Evolutionary conservation across 805 yeast genomes (phyloP).

Genomic region (Starmerella stigmatis): DNA sequence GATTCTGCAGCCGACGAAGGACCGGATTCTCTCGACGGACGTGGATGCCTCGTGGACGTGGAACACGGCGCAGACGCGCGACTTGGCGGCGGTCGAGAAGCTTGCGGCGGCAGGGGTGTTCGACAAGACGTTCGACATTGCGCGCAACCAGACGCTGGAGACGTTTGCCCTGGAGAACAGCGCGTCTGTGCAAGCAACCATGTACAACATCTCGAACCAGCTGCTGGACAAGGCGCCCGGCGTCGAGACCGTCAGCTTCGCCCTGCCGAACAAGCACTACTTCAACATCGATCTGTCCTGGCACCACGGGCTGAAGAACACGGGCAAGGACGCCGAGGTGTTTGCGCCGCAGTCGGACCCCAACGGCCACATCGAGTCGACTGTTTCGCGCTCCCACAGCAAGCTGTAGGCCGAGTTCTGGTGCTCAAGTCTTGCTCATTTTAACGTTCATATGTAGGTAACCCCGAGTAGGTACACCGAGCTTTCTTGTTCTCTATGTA

Average conservation of each 20-base stretch:
- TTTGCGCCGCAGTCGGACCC: conserved; percentile 86
- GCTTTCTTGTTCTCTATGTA: no score
- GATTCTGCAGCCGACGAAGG: conserved; percentile 69
- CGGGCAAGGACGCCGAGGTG: conserved; percentile 55
- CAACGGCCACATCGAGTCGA: conserved; percentile 80
- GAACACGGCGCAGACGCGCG: conserved; percentile 38
- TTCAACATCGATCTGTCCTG: conserved; percentile 68
- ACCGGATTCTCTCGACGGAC: conserved; percentile 81
- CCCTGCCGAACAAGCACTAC: conserved; percentile 87
- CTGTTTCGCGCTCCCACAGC: conserved; percentile 61
- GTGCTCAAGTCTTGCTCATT: no score
- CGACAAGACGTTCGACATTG: conserved; percentile 52
- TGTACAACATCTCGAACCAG: conserved; percentile 80
- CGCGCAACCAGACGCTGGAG: conserved; percentile 59
- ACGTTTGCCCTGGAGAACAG: conserved; percentile 78
- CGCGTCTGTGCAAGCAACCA: conserved; percentile 93
- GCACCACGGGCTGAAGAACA: conserved; percentile 65
- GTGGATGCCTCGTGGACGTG: conserved; percentile 64
- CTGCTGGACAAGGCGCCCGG: conserved; percentile 51
- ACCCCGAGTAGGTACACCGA: no score
- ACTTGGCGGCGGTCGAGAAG: conserved; percentile 21
- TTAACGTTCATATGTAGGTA: no score
- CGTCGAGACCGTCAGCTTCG: conserved; percentile 57
- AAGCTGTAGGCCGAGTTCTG: conserved; percentile 36
- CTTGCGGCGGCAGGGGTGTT: conserved; percentile 40